These are phyloP conservation scores for Saturnispora serradocipensis DNA, from an alignment of 805 yeast genomes.

Conservation along the genomic window DNA sequence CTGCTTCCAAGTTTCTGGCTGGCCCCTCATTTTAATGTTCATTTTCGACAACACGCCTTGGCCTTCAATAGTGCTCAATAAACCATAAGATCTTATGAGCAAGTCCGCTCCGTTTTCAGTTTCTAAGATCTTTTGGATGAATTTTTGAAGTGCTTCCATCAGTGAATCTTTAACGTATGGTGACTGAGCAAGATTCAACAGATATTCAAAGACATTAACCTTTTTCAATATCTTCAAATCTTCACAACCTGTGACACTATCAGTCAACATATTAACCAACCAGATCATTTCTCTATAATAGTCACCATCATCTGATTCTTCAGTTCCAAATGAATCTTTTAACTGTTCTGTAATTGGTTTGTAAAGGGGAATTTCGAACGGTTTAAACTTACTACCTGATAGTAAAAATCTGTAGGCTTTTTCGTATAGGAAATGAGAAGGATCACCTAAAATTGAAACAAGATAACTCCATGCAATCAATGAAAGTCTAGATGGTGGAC, in stretches of 20 bases:
- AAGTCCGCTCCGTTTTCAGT: constrained; percentile 50
- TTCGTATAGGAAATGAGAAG: constrained; percentile 69
- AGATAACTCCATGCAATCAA: constrained; percentile 48
- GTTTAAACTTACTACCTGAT: constrained; percentile 38
- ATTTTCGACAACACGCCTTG: background rate
- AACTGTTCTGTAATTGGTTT: constrained; percentile 28
- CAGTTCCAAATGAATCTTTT: constrained; percentile 19
- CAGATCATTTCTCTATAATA: constrained; percentile 56
- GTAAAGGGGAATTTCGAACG: constrained; percentile 38
- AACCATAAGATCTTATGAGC: constrained; percentile 50
- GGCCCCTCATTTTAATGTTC: constrained; percentile 5
- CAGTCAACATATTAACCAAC: constrained; percentile 44
- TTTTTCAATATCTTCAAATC: constrained; percentile 49
- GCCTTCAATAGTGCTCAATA: constrained; percentile 32
- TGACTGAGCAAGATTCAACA: constrained; percentile 43
- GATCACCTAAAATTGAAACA: constrained; percentile 50
- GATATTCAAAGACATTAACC: constrained; percentile 59
- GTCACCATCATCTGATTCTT: constrained; percentile 32
- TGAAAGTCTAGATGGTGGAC: constrained; percentile 36
- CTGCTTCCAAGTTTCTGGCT: background rate
- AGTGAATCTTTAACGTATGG: constrained; percentile 38
- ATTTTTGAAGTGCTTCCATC: constrained; percentile 31
- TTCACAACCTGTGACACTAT: constrained; percentile 35
- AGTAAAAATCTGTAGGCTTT: constrained; percentile 58
- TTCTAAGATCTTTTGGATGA: constrained; percentile 40